Evolutionary conservation across 1,284 basidiomycete genomes (phyloP), one percentile per base, ranked within the genome.

Genomic region (Calocybe gambosa): DNA sequence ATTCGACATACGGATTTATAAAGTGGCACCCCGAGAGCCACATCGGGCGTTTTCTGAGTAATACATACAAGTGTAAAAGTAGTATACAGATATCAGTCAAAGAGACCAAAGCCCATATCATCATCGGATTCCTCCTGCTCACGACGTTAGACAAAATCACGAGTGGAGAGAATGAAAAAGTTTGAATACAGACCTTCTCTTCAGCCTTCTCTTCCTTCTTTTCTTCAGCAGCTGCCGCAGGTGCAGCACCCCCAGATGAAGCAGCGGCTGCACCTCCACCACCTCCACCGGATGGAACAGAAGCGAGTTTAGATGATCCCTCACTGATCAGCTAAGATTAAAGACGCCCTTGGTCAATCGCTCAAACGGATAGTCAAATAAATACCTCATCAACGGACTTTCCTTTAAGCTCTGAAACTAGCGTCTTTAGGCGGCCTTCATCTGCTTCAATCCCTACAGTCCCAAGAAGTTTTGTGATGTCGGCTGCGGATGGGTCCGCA

Each of bases 41-140:
- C 31, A 16, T 34, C 15, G n/a, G 25, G 10, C 5, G 7, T 26
- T 40, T 4, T 34, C 15, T 5, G 9, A 12, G 19, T 41, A 31
- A 41, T 41, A 41, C 39, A 41, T 8, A 26, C 26, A 25, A 15
- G n/a, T 38, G 20, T 31, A 45, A 31, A 21, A 18, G 29, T 39
- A 45, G 3, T 36, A 18, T 29, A 13, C 21, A 33, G 26, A 39
- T 21, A 45, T 45, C 37, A 93, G 75, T 94, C 91, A 78, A 94
- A 94, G 54, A 94, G 80, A 76, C 91, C 91, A 72, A 94, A 94
- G 75, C 91, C 87, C 87, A 90, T 89, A 66, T 90, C 88, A 52
- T 90, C 88, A 72, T 90, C 87, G 49, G 86, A 89, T 65, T 90
- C 88, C 69, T 89, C 86, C 84, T 89, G 64, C 50, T 58, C 35